Evolutionary conservation across 768 basidiomycete genomes (phyloP).

Genomic region (Lanmaoa pseudosensibilis): DNA sequence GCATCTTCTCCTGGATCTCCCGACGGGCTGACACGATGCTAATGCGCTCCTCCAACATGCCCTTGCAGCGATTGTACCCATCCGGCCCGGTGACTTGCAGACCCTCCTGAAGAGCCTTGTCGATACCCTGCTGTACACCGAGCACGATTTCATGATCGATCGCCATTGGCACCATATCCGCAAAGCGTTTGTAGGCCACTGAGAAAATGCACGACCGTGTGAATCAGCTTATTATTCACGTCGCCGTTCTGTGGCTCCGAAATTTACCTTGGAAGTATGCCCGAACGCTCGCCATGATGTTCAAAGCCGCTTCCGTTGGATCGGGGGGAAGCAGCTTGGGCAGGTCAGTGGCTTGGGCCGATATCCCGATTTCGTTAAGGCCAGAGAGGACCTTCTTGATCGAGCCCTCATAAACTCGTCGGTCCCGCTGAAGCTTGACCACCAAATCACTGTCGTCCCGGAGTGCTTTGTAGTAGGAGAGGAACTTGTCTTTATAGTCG

Average conservation of each 20-base stretch:
- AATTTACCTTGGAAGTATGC: conserved; percentile 73
- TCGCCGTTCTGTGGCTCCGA: neutral
- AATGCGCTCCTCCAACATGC: conserved; percentile 52
- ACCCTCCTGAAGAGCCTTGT: conserved; percentile 44
- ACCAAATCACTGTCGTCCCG: conserved; percentile 11
- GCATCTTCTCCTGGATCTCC: conserved; percentile 51
- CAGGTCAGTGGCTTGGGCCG: conserved; percentile 42
- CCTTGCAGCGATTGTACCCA: conserved; percentile 46
- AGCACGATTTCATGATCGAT: conserved; percentile 43
- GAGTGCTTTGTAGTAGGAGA: conserved; percentile 45
- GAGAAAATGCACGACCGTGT: neutral
- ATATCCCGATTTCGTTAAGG: conserved; percentile 28
- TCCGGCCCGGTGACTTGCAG: conserved; percentile 53
- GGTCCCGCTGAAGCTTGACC: conserved; percentile 2
- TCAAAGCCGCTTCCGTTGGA: conserved; percentile 52
- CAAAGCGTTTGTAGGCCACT: conserved; percentile 51
- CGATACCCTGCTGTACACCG: conserved; percentile 48
- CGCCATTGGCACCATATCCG: conserved; percentile 43
- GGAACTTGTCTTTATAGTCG: conserved; percentile 51
- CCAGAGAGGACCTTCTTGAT: conserved; percentile 32
- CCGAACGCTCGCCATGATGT: conserved; percentile 70
- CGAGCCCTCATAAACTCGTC: neutral
- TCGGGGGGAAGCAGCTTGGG: conserved; percentile 52
- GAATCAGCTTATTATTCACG: neutral
- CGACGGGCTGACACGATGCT: conserved; percentile 44